Evolutionary conservation across 352 stramenopile genomes (phyloP).

Genomic region (Halophytophthora batemanensis): DNA sequence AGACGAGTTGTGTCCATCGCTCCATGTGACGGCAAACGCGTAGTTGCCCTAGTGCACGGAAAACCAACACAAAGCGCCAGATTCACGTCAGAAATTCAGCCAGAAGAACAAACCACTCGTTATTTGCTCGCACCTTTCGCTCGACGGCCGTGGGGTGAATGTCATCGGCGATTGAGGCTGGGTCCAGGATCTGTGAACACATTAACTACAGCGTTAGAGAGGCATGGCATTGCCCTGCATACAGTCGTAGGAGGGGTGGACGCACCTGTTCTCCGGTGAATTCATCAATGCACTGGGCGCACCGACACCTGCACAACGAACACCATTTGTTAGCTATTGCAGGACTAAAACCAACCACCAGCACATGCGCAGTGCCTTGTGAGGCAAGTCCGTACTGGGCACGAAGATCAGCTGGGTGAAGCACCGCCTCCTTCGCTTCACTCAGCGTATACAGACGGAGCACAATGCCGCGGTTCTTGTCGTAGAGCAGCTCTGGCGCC

Average conservation of each 20-base stretch:
- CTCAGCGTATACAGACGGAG: constrained; percentile 71
- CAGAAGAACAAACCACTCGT: background rate
- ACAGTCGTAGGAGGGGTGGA: background rate
- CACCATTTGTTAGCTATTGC: background rate
- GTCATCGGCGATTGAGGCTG: constrained; percentile 63
- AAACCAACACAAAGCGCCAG: background rate
- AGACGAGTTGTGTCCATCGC: constrained; percentile 94
- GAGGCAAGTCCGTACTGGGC: constrained; percentile 36
- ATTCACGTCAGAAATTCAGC: background rate
- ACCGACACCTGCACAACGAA: constrained; percentile 53
- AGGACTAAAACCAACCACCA: background rate
- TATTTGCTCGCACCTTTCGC: constrained; percentile 51
- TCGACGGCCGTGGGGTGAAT: constrained; percentile 81
- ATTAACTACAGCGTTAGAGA: background rate
- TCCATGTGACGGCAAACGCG: constrained; percentile 96
- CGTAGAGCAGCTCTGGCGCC: constrained; percentile 75
- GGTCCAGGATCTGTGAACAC: constrained; percentile 62
- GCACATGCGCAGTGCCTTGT: background rate
- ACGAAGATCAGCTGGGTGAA: constrained; percentile 73
- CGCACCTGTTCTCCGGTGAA: constrained; percentile 80
- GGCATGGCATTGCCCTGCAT: background rate
- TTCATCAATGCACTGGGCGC: constrained; percentile 84
- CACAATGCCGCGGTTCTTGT: constrained; percentile 77
- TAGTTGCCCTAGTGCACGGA: constrained; percentile 92
- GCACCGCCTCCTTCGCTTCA: constrained; percentile 67